A percentile compares a stretch with the other conserved stretches of the same genome.
phyloP scores from a whole-genome alignment of 306 rosid genomes.

The Cucurbita argyrosperma region DNA sequence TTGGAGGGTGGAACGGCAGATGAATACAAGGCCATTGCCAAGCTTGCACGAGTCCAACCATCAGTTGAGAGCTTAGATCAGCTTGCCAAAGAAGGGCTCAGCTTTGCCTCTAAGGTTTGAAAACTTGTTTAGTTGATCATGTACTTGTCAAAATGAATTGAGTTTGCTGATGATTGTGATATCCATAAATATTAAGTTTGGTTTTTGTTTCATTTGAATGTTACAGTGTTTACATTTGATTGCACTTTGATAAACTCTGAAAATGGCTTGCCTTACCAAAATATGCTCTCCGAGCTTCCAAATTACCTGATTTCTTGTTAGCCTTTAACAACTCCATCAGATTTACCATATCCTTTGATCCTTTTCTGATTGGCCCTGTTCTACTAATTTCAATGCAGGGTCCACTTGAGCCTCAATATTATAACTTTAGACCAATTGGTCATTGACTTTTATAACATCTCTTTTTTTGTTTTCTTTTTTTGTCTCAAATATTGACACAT shows the following conservation, averaged over 20 bases:
- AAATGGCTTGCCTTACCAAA: not conserved
- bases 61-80: slow-evolving; percentile 35
- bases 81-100: slow-evolving; percentile 68
- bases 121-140: not conserved
- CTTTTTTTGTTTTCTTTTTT: not conserved
- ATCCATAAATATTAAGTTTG: not conserved
- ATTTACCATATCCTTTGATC: not conserved
- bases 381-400: not conserved
- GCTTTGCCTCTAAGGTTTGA: slow-evolving; percentile 64
- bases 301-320: not conserved
- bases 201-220: not conserved
- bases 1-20: slow-evolving; percentile 73
- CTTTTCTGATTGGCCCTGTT: not conserved
- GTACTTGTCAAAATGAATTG: not conserved
- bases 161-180: not conserved
- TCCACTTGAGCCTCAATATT: not conserved
- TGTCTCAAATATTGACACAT: not conserved
- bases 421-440: not conserved
- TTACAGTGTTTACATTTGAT: not conserved
- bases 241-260: not conserved
- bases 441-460: not conserved
- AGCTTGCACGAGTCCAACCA: slow-evolving; percentile 67
- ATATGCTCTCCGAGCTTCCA: not conserved
- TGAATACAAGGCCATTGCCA: slow-evolving; percentile 84
- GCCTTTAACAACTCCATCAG: not conserved